Evolutionary conservation across 179 eudicot species (phyloP), one percentile per base, ranked within the genome.

Genomic region (Vitellaria paradoxa): DNA sequence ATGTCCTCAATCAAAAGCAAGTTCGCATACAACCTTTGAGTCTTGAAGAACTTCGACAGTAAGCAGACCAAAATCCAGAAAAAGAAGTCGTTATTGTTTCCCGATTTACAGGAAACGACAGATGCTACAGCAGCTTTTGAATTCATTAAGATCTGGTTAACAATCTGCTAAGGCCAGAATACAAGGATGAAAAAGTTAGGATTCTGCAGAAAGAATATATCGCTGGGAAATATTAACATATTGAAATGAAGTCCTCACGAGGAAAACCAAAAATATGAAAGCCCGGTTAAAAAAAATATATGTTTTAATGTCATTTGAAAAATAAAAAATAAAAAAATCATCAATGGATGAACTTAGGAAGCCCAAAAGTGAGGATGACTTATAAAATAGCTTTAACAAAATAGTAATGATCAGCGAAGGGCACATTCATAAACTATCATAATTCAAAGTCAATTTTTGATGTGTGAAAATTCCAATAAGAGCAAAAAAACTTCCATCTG

Each of bases 61-160:
- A 81, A 45, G 82, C 84, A 84, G 75, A 81, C 77, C 30, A 76
- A 79, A 60, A 69, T 85, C 86, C 86, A 86, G 82, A 77, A 82
- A 70, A 89, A 86, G 87, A 79, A 81, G 84, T 76, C 47, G 89
- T 84, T 87, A 88, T 85, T 87, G 96, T 88, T 91, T 90, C 97
- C 93, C 92, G 83, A 84, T 71, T 82, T 65, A 90, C 92, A 91
- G 97, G 97, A 90, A 91, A 90, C 92, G 60, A 77, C 89, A 45
- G 92, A 91, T 85, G 82, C 86, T 73, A 49, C 84, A 80, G 82
- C 70, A 78, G 82, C 82, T 73, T 83, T 87, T 82, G 93, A 88
- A 91, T 84, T 91, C 97, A 91, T 91, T 84, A 90, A 87, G 92
- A 83, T 78, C 76, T 40, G 82, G 87, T 56, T 80, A 81, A 84